Conservation (phyloP, 2,329 filamentous ascomycete genomes). For the Myriosclerotinia scirpicola region DNA sequence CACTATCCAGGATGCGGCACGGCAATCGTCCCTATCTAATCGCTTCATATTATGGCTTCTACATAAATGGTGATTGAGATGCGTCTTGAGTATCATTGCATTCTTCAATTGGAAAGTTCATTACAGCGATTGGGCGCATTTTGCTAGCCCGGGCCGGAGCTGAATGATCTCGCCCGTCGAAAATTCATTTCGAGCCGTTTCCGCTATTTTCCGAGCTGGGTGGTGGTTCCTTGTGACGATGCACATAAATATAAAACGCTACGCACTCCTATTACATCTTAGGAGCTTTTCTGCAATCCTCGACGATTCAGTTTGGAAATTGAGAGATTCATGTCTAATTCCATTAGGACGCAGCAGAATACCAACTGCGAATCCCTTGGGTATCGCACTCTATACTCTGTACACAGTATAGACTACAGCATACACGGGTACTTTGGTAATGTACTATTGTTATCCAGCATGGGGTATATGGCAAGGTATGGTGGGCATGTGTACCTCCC, state of each 20-base stretch:
- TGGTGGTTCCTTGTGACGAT: neutral
- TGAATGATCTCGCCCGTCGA: neutral
- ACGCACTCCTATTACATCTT: neutral
- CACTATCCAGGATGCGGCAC: neutral
- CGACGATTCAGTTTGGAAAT: neutral
- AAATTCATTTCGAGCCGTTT: neutral
- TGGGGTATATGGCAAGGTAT: no score
- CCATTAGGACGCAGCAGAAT: neutral
- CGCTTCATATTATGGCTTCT: neutral
- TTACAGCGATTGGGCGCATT: neutral
- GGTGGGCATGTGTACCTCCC: no score
- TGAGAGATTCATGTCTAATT: neutral
- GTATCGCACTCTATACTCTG: neutral
- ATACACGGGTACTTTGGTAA: neutral
- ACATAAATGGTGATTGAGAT: neutral
- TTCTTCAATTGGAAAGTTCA: neutral
- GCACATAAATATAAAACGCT: neutral
- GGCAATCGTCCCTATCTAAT: neutral
- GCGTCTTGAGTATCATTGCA: neutral
- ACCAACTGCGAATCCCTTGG: neutral
- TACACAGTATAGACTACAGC: no score
- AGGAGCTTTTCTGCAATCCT: neutral
- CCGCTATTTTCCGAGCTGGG: neutral
- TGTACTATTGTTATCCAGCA: no score
- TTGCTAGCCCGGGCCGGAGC: neutral